Base-by-base conservation (phyloP, 202 grass and related monocot genomes). In the Miscanthus sacchariflorus region DNA sequence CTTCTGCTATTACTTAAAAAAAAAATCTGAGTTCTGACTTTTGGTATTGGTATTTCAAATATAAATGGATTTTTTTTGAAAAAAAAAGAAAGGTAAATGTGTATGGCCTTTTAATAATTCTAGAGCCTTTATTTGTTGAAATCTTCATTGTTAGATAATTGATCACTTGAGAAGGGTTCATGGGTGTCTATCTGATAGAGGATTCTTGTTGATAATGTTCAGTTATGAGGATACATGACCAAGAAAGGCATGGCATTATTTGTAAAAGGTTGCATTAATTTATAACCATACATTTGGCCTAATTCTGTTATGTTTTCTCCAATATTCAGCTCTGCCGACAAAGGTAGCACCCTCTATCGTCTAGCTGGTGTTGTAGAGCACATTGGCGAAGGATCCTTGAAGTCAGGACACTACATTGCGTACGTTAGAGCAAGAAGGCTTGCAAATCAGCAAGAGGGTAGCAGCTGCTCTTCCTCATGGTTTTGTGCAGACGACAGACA, bases 321-420 rank as follows among this genome's bases (percentile, higher is more conserved):
- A 61, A 23, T 81, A 76, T 89, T 82, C 83, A 96, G 96, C 48
- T 93, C 66, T n/a, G 68, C 43, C 21, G 77, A 96, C 46, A 87
- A 90, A 23, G 73, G 54, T 66, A 96, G 92, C 9, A 85, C 25
- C 50, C 74, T 1, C n/a, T 98, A 96, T 84, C 90, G 35, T 33
- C 87, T 98, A 82, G 77, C 93, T 77, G 94, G 94, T 72, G 69
- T 93, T 36, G 88, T 96, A 69, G 87, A 92, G 80, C 96, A 98
- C 88, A 25, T 12, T 49, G 93, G 92, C 48, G 28, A 18, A 11
- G 3, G 1, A 24, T 74, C 63, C 27, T 80, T 83, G 85, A 68
- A 39, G 11, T 5, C 2, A 43, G 96, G 96, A 27, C 94, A 98
- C 83, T 95, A 89, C 28, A 28, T 96, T 44, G 94, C 94, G 19